Conservation (phyloP, 1,284 basidiomycete genomes). For the Marasmius tenuissimus region DNA sequence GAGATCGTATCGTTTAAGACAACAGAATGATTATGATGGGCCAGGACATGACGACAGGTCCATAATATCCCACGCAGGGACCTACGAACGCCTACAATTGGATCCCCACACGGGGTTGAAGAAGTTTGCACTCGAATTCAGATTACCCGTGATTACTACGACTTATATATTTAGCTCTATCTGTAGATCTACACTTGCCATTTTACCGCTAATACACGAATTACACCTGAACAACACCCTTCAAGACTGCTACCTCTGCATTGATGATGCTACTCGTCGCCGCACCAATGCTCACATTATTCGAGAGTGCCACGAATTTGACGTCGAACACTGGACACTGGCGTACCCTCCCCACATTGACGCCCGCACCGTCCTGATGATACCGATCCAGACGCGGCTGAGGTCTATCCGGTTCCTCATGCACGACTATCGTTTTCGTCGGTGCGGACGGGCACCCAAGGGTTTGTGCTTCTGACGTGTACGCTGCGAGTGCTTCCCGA, state of each 20-base stretch:
- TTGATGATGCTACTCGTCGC: constrained; percentile 98
- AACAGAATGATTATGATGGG: no score
- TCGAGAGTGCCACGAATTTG: constrained; percentile 93
- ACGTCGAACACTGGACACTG: constrained; percentile 92
- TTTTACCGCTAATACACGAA: background rate
- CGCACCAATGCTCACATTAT: constrained; percentile 96
- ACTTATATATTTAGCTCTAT: background rate
- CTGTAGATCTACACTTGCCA: background rate
- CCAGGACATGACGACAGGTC: no score
- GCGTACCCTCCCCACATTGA: constrained; percentile 89
- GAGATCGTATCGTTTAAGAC: no score
- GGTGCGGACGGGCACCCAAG: constrained; percentile 88
- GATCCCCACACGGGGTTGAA: no score
- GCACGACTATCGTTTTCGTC: constrained; percentile 84
- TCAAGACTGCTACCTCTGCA: constrained; percentile 90
- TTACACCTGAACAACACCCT: constrained; percentile 54
- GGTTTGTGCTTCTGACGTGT: constrained; percentile 78
- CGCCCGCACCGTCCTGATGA: constrained; percentile 90
- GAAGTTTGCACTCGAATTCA: no score
- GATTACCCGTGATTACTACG: no score
- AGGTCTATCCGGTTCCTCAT: constrained; percentile 91
- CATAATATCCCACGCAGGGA: no score
- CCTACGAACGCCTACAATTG: no score
- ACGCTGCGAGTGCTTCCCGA: constrained; percentile 77
- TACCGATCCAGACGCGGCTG: constrained; percentile 93